phyloP scores from a whole-genome alignment of 2,329 filamentous ascomycete genomes.

The Xylaria multiplex region DNA sequence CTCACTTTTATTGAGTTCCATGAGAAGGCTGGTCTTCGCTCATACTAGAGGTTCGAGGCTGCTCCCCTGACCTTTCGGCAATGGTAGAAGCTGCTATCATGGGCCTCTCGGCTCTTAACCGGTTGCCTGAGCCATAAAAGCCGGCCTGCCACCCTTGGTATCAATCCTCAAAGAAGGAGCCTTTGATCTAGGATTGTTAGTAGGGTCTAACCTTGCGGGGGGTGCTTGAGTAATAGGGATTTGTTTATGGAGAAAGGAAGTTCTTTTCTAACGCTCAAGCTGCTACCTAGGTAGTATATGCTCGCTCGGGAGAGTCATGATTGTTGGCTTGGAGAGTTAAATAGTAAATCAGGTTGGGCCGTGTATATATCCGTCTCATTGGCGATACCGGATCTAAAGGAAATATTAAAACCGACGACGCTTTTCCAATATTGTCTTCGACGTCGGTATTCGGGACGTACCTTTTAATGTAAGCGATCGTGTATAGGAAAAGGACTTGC shows the following conservation, averaged over 20 bases:
- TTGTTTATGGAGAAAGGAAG: background rate
- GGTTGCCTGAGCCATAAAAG: constrained; percentile 1
- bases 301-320: constrained; percentile 35
- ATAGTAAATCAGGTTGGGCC: background rate
- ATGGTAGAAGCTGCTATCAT: background rate
- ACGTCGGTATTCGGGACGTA: background rate
- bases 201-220: background rate
- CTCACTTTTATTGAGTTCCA: background rate
- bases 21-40: background rate
- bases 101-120: background rate
- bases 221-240: background rate
- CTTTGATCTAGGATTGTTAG: background rate
- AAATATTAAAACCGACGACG: background rate
- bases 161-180: background rate
- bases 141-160: background rate
- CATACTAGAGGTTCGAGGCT: background rate
- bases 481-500: background rate
- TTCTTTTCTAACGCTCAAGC: constrained; percentile 12
- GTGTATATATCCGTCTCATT: background rate
- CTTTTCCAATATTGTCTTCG: background rate
- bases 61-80: background rate
- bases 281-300: constrained; percentile 25
- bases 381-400: background rate
- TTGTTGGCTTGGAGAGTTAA: constrained; percentile 23
- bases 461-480: background rate